phyloP scores from a whole-genome alignment of 2,329 filamentous ascomycete genomes.

The Pseudophaeomoniella oleicola region DNA sequence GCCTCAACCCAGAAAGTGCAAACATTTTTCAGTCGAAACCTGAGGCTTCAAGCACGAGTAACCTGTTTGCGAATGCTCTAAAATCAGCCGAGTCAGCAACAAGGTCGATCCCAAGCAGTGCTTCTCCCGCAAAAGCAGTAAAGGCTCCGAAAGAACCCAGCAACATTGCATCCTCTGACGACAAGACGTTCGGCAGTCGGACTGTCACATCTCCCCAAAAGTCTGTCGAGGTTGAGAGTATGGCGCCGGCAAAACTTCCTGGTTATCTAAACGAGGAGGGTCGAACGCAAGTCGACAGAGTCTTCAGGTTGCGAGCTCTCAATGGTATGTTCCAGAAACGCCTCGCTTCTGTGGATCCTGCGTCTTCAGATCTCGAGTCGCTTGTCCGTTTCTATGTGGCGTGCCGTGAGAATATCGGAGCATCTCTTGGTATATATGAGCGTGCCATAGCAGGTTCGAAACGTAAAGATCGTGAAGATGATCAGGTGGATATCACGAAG shows the following conservation, averaged over 20 bases:
- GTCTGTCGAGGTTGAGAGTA: neutral
- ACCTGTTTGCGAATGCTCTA: neutral
- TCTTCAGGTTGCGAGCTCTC: slow-evolving; percentile 18
- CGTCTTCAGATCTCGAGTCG: slow-evolving; percentile 19
- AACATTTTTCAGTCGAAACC: neutral
- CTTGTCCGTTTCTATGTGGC: slow-evolving; percentile 22
- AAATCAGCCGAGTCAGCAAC: neutral
- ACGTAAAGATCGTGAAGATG: slow-evolving; percentile 13
- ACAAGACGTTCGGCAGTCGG: no score
- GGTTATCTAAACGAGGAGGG: slow-evolving; percentile 8
- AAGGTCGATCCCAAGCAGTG: neutral
- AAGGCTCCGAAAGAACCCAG: neutral
- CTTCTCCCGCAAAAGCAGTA: neutral
- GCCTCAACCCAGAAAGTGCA: neutral
- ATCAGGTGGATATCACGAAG: slow-evolving; percentile 5
- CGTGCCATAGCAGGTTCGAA: slow-evolving; percentile 12
- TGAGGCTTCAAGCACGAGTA: neutral
- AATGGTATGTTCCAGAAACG: slow-evolving; percentile 20
- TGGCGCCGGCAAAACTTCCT: slow-evolving; percentile 9
- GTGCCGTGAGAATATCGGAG: slow-evolving; percentile 21
- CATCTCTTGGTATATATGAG: slow-evolving; percentile 15
- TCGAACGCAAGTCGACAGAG: slow-evolving; percentile 10
- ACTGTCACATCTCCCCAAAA: neutral
- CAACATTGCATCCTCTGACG: no score
- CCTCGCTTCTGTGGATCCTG: slow-evolving; percentile 17